phyloP scores from a whole-genome alignment of 1,284 basidiomycete genomes.

The Sporisorium reilianum region DNA sequence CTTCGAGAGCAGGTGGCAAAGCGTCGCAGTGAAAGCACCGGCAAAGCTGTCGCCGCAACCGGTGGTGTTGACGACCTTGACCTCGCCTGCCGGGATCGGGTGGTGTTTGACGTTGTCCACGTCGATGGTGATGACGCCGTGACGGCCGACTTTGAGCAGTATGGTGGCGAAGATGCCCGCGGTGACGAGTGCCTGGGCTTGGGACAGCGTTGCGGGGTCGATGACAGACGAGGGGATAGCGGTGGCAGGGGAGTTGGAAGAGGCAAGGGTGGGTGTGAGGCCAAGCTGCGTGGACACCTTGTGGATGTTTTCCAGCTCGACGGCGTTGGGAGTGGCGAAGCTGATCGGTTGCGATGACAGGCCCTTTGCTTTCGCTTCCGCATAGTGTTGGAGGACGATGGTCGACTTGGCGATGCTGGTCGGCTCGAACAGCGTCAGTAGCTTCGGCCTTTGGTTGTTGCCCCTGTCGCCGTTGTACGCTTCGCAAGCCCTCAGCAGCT shows the following conservation, averaged over 20 bases:
- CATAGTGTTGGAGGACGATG: slow-evolving; percentile 18
- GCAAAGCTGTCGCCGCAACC: slow-evolving; percentile 68
- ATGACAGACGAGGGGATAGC: not conserved
- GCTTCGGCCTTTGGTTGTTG: not conserved
- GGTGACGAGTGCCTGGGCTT: slow-evolving; percentile 12
- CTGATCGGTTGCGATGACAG: slow-evolving; percentile 15
- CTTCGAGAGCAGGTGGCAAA: slow-evolving; percentile 16
- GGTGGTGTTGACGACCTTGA: slow-evolving; percentile 55
- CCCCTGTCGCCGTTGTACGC: slow-evolving; percentile 67
- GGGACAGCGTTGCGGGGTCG: not conserved
- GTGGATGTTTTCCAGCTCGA: slow-evolving; percentile 44
- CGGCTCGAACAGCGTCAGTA: slow-evolving; percentile 44
- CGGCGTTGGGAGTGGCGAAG: slow-evolving; percentile 48
- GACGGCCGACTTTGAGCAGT: slow-evolving; percentile 49
- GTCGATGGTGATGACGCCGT: slow-evolving; percentile 41
- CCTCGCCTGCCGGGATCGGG: slow-evolving; percentile 32
- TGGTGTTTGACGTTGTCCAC: slow-evolving; percentile 20
- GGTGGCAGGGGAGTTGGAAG: not conserved
- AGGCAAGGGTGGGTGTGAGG: not conserved
- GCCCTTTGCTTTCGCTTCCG: not conserved
- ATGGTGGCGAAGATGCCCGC: slow-evolving; percentile 29
- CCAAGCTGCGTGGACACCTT: slow-evolving; percentile 11
- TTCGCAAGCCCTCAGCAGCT: slow-evolving; percentile 49
- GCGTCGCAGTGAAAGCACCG: slow-evolving; percentile 55
- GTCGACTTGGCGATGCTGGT: slow-evolving; percentile 43